Percentiles rank a stretch among this genome's conserved stretches.
Evolutionary conservation across 305 asterid genomes (phyloP).

Genomic region (Fraxinus sp.): DNA sequence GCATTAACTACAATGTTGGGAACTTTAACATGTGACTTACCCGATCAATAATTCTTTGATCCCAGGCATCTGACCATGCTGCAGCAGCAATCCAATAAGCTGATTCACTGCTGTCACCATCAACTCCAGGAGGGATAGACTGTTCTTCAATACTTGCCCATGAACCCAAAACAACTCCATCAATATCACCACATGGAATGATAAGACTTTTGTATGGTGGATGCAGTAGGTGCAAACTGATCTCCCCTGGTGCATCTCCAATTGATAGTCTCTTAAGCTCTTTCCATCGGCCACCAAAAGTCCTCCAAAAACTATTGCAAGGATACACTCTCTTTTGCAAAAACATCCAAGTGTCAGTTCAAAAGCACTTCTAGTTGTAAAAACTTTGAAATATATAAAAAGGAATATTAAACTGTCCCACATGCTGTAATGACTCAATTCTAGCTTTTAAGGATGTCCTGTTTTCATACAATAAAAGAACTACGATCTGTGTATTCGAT

Average conservation of each 20-base stretch:
- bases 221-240: conserved; percentile 53
- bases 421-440: conserved; percentile 9
- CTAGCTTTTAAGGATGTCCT: background rate
- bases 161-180: conserved; percentile 90
- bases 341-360: conserved; percentile 49
- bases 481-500: background rate
- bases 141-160: conserved; percentile 67
- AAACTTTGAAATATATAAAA: conserved; percentile 27
- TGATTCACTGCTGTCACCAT: conserved; percentile 66
- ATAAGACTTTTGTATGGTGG: conserved; percentile 46
- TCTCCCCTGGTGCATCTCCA: conserved; percentile 45
- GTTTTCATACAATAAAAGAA: background rate
- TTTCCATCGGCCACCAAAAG: conserved; percentile 53
- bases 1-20: conserved; percentile 10
- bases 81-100: conserved; percentile 97
- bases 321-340: conserved; percentile 87
- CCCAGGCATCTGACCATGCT: conserved; percentile 97
- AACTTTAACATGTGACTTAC: conserved; percentile 48
- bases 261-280: conserved; percentile 47
- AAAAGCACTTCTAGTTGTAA: conserved; percentile 28
- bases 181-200: conserved; percentile 84
- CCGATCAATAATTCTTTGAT: conserved; percentile 84
- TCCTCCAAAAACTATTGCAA: conserved; percentile 77
- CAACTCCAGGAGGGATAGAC: conserved; percentile 57
- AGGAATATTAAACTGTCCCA: conserved; percentile 25